These are phyloP conservation scores for Daldinia eschscholtzii DNA, from an alignment of 2,329 filamentous ascomycete species.

Conservation along the genomic window DNA sequence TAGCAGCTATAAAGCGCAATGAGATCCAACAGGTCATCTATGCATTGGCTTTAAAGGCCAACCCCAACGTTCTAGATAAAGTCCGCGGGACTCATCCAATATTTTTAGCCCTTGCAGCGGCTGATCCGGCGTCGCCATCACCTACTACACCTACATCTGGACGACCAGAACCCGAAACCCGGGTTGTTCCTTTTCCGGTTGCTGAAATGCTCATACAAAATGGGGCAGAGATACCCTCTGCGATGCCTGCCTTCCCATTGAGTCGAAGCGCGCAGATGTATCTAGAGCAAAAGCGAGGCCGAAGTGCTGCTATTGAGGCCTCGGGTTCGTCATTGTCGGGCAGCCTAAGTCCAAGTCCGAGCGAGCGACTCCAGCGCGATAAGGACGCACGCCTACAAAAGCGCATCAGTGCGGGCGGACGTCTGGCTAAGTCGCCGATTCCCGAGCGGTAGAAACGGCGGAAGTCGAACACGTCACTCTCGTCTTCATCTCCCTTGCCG, in stretches of 20 bases:
- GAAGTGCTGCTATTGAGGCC: conserved; percentile 58
- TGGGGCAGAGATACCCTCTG: conserved; percentile 84
- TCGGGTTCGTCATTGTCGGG: conserved; percentile 65
- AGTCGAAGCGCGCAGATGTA: conserved; percentile 85
- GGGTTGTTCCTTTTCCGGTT: conserved; percentile 80
- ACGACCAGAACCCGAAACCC: conserved; percentile 60
- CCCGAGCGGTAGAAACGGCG: conserved; percentile 62
- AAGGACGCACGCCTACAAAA: conserved; percentile 79
- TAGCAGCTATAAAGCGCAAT: conserved; percentile 95
- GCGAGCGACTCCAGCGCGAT: conserved; percentile 69
- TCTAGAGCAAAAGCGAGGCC: conserved; percentile 79
- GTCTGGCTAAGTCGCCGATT: conserved; percentile 75
- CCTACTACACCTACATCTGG: conserved; percentile 58
- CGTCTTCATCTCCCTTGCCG: conserved; percentile 41
- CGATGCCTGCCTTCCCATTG: conserved; percentile 84
- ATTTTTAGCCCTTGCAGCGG: conserved; percentile 90
- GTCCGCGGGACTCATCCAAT: conserved; percentile 90
- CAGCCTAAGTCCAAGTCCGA: conserved; percentile 54
- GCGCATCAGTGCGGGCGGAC: conserved; percentile 80
- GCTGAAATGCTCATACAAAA: conserved; percentile 95
- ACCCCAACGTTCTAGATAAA: conserved; percentile 87
- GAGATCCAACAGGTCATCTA: conserved; percentile 95
- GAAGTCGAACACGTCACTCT: conserved; percentile 49
- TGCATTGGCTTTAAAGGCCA: conserved; percentile 85
- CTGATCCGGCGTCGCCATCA: conserved; percentile 85